Evolutionary conservation across 176 grass and related monocot genomes (phyloP).

Genomic region (Juncus effusus): DNA sequence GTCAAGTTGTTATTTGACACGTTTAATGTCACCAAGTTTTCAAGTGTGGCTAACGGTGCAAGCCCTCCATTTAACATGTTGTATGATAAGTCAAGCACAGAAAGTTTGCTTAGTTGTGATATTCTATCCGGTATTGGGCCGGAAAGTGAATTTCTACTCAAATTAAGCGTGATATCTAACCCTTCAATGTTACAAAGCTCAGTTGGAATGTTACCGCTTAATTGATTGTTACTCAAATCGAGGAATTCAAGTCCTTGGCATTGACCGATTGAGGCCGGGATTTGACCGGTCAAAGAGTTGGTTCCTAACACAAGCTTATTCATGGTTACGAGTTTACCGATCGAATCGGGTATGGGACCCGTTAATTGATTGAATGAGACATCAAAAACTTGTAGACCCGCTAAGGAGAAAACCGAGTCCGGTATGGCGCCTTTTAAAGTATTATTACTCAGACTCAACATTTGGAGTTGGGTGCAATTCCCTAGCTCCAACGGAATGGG

Average conservation of each 20-base stretch:
- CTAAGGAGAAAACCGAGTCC: constrained; percentile 40
- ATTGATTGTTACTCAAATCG: constrained; percentile 66
- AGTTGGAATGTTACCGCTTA: constrained; percentile 57
- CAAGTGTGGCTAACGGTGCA: constrained; percentile 48
- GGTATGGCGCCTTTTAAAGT: constrained; percentile 50
- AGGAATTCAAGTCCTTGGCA: constrained; percentile 69
- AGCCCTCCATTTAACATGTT: constrained; percentile 61
- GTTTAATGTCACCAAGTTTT: constrained; percentile 85
- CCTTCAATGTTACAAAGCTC: constrained; percentile 54
- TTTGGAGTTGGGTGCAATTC: constrained; percentile 80
- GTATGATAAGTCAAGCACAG: constrained; percentile 76
- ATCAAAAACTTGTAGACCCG: constrained; percentile 72
- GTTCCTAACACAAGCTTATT: constrained; percentile 58
- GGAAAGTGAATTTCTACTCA: constrained; percentile 60
- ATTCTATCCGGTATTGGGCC: constrained; percentile 59
- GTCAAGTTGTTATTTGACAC: constrained; percentile 95
- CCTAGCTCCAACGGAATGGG: constrained; percentile 47
- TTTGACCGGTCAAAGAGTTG: constrained; percentile 53
- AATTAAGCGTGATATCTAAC: constrained; percentile 79
- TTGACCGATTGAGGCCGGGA: constrained; percentile 56
- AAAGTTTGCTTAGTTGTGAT: constrained; percentile 61
- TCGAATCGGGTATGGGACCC: constrained; percentile 37
- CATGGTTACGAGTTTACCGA: constrained; percentile 41
- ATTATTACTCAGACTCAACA: constrained; percentile 85
- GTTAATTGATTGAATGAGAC: constrained; percentile 51